Base-by-base conservation (phyloP, 2,329 filamentous ascomycete species). In the Trichothecium sympodiale region DNA sequence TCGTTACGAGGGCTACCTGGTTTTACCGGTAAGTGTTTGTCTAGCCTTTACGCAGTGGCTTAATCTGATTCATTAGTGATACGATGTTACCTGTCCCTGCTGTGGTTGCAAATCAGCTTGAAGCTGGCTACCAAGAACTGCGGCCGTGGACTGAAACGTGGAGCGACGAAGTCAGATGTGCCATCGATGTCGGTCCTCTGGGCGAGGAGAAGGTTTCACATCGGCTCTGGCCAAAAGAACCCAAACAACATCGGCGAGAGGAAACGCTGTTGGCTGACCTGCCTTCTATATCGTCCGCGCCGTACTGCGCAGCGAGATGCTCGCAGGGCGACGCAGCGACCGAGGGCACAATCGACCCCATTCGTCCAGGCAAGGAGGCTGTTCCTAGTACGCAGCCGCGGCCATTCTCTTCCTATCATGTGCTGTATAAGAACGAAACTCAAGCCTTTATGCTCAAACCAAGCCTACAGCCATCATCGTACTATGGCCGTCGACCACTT, bases 151-250 rank as follows among this genome's bases (percentile, higher is more conserved):
- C 83, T 2, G 77, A 91, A 47, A 94, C 89, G 2, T 98, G 91
- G 87, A 73, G 71, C 35, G 88, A 95, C 50, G 89, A 98, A 57
- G 64, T 98, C 7, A 78, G 81, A 44, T 94, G 86, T 56, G 93
- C 91, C 5, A 69, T 94, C 5, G 85, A 94, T 34, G 85, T 95
- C 38, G 91, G 91, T 2, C 80, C 89, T 2, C 67, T 81, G 8
- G 91, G 89, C 1, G 91, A 98, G 57, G 81, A 91, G 60, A 96
- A 96, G 55, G 80, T 95, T 7, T 75, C 84, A 1, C 78, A 94
- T 56, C 77, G 69, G 26, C 62, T 96, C 8, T 95, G 88, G 87
- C 80, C 83, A 1, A 71, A 75, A 32, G 67, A 71, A 3, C 50
- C 10, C 44, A 52, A 31, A 36, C 32, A 40, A 17, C 37, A 38